Conservation (phyloP, 805 yeast genomes). For the Candida namnaoensis region DNA sequence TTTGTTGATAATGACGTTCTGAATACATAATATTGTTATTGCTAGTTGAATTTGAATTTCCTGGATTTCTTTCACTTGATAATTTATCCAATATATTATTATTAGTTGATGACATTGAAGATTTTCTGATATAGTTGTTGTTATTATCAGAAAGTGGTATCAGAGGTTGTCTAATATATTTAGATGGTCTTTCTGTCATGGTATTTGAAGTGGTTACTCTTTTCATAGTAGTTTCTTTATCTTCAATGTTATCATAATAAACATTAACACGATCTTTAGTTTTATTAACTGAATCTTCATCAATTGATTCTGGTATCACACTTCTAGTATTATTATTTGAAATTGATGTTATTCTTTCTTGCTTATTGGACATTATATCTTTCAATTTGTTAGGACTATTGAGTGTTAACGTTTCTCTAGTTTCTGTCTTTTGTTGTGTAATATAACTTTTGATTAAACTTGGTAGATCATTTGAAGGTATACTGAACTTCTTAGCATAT, state of each 20-base stretch:
- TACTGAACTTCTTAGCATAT: conserved; percentile 24
- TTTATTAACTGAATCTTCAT: too few relatives aligned
- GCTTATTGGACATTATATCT: conserved; percentile 10
- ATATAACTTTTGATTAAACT: conserved; percentile 25
- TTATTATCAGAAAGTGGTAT: conserved; percentile 7
- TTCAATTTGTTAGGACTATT: conserved; percentile 17
- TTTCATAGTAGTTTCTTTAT: conserved; percentile 3
- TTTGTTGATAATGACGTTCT: conserved; percentile 10
- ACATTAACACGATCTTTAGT: background rate
- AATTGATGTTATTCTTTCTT: conserved; percentile 14
- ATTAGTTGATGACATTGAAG: background rate
- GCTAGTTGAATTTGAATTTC: too few relatives aligned
- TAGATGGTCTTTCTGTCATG: conserved; percentile 2
- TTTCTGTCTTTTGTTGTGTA: conserved; percentile 25
- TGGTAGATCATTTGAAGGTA: conserved; percentile 28
- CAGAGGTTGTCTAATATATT: conserved; percentile 11
- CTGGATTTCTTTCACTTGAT: too few relatives aligned
- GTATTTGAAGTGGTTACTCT: conserved; percentile 1
- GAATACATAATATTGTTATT: too few relatives aligned
- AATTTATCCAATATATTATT: too few relatives aligned
- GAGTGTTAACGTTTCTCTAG: conserved; percentile 13
- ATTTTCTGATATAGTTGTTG: conserved; percentile 3
- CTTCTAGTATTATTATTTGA: too few relatives aligned
- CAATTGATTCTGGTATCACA: too few relatives aligned
- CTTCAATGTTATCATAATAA: background rate